Percentiles rank a stretch among this genome's conserved stretches.
These are phyloP conservation scores for Pythium coloratum DNA, from an alignment of 352 stramenopile species.

Conservation along the genomic window DNA sequence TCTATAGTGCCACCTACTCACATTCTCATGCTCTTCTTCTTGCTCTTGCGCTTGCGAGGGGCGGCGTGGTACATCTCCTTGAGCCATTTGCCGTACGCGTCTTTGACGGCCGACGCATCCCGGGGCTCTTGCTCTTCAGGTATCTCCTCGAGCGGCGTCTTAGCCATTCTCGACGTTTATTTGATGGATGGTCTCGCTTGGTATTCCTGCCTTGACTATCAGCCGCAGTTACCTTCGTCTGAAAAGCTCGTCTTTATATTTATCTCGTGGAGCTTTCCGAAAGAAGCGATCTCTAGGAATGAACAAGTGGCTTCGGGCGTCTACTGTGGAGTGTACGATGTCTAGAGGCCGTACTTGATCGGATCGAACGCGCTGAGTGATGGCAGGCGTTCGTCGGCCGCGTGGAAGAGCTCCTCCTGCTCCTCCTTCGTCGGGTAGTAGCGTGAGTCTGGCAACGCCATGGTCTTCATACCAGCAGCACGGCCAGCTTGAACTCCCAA, in stretches of 20 bases:
- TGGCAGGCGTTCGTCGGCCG: constrained; percentile 64
- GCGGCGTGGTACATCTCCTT: constrained; percentile 15
- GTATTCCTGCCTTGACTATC: neutral
- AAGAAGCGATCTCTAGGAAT: neutral
- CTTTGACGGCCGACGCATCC: constrained; percentile 15
- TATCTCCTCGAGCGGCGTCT: neutral
- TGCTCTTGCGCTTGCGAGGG: constrained; percentile 35
- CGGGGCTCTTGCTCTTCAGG: neutral
- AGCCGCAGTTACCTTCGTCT: neutral
- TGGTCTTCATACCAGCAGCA: constrained; percentile 62
- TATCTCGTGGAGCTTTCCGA: neutral
- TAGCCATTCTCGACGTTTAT: neutral
- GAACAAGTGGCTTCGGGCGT: neutral
- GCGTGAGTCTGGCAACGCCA: constrained; percentile 69
- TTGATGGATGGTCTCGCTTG: neutral
- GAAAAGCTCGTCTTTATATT: neutral
- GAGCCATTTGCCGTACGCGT: constrained; percentile 25
- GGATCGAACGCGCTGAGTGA: constrained; percentile 59
- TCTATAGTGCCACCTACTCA: neutral
- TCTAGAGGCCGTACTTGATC: constrained; percentile 28
- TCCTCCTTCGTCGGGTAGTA: constrained; percentile 55
- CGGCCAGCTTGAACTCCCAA: constrained; percentile 66
- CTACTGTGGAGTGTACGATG: neutral
- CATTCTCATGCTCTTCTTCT: constrained; percentile 24
- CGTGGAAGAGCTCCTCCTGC: constrained; percentile 44